A percentile compares a stretch with the other conserved stretches of the same genome.
Evolutionary conservation across 257 asterid species (phyloP).

Genomic region (Cordia subcordata): DNA sequence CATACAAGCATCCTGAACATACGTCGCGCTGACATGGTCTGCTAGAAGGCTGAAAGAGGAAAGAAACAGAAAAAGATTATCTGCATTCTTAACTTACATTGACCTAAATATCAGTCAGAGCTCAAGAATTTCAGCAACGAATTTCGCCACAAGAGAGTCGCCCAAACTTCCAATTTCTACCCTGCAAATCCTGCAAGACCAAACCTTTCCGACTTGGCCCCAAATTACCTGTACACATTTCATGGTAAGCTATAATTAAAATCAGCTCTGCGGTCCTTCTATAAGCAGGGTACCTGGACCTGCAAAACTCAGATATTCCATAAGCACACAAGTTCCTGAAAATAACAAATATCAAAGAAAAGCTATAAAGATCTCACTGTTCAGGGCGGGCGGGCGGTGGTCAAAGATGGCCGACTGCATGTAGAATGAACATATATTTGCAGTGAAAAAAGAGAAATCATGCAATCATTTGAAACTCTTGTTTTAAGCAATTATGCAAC

Average conservation of each 20-base stretch:
- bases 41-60: too few species aligned
- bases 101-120: too few species aligned
- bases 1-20: too few species aligned
- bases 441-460: neutral
- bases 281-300: slow-evolving; percentile 88
- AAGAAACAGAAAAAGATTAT: too few species aligned
- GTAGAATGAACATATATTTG: slow-evolving; percentile 29
- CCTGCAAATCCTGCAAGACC: slow-evolving; percentile 36
- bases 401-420: slow-evolving; percentile 68
- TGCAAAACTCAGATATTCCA: slow-evolving; percentile 68
- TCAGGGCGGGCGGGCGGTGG: slow-evolving; percentile 38
- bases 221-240: slow-evolving; percentile 69
- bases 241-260: slow-evolving; percentile 47
- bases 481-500: too few species aligned
- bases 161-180: neutral
- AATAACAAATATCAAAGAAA: slow-evolving; percentile 1
- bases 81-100: too few species aligned
- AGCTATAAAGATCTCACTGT: slow-evolving; percentile 45
- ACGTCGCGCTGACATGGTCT: too few species aligned
- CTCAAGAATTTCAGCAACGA: too few species aligned
- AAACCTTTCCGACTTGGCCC: slow-evolving; percentile 19
- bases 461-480: neutral
- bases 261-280: slow-evolving; percentile 25
- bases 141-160: too few species aligned
- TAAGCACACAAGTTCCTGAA: slow-evolving; percentile 26